Conservation (phyloP, 495 filamentous ascomycete genomes). For the Amniculicola lignicola region DNA sequence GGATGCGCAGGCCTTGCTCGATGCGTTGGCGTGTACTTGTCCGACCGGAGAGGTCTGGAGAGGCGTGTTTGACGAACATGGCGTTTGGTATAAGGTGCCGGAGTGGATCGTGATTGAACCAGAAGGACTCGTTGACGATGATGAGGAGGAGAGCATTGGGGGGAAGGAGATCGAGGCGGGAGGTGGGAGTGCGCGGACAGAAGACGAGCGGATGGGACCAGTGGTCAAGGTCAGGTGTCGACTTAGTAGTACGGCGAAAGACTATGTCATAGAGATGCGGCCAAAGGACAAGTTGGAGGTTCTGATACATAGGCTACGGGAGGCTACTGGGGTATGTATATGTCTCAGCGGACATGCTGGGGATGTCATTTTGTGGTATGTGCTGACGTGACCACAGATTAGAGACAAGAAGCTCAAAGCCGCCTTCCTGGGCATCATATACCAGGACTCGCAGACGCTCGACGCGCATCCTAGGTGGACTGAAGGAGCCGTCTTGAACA, state of each 20-base stretch:
- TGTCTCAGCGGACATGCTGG: neutral
- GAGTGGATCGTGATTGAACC: constrained; percentile 76
- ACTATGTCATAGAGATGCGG: constrained; percentile 59
- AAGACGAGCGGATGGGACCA: constrained; percentile 31
- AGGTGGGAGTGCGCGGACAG: constrained; percentile 33
- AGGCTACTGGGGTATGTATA: constrained; percentile 61
- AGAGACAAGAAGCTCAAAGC: no score
- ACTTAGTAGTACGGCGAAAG: constrained; percentile 66
- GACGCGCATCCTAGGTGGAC: no score
- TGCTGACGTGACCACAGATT: no score
- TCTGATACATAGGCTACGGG: constrained; percentile 59
- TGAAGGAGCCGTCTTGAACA: no score
- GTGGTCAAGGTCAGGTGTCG: constrained; percentile 57
- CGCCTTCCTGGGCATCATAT: no score
- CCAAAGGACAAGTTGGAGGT: constrained; percentile 61
- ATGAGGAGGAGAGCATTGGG: constrained; percentile 26
- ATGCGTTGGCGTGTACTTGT: constrained; percentile 74
- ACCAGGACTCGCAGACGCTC: no score
- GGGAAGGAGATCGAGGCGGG: constrained; percentile 9
- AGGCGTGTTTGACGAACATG: constrained; percentile 75
- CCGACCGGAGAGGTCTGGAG: constrained; percentile 62
- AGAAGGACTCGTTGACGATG: constrained; percentile 57
- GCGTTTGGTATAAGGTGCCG: constrained; percentile 72
- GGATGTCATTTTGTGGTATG: no score
- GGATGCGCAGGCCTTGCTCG: constrained; percentile 75